Percentiles rank a stretch among this genome's conserved stretches.
These are phyloP conservation scores for Selenicereus undatus DNA, from an alignment of 148 eudicot genomes.

Conservation along the genomic window DNA sequence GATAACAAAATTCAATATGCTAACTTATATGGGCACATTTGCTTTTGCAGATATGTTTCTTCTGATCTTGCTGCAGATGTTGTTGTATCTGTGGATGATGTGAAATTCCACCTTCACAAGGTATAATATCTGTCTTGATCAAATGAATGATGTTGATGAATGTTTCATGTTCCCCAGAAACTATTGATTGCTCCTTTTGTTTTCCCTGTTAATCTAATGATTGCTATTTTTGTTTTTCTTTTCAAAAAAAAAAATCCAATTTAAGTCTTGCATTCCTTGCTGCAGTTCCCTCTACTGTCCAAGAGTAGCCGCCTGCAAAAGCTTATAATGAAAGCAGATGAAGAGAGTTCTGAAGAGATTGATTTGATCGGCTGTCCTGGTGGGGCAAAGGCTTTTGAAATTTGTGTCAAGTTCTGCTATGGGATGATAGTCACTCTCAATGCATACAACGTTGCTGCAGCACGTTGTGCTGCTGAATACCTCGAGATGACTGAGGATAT, in stretches of 20 bases:
- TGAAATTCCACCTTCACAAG: slow-evolving; percentile 70
- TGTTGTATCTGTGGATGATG: slow-evolving; percentile 45
- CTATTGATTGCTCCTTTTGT: neutral
- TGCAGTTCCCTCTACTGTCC: slow-evolving; percentile 82
- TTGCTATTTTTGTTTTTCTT: neutral
- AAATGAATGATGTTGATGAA: neutral
- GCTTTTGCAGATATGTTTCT: slow-evolving; percentile 50
- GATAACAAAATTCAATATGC: neutral
- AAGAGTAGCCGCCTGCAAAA: slow-evolving; percentile 71
- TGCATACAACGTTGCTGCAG: slow-evolving; percentile 78
- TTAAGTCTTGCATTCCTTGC: slow-evolving; percentile 13
- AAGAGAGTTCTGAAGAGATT: slow-evolving; percentile 51
- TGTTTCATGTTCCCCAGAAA: neutral
- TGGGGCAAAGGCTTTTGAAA: slow-evolving; percentile 78
- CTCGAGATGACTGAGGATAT: slow-evolving; percentile 80
- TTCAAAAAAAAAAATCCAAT: neutral
- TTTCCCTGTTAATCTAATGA: neutral
- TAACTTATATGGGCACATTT: slow-evolving; percentile 6
- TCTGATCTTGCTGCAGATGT: slow-evolving; percentile 75
- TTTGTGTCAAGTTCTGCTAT: slow-evolving; percentile 87
- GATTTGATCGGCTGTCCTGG: slow-evolving; percentile 60
- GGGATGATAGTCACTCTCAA: slow-evolving; percentile 75
- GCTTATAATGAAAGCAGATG: slow-evolving; percentile 51
- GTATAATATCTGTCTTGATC: slow-evolving; percentile 25
- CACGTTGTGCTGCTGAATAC: slow-evolving; percentile 88